Conservation (phyloP, 495 filamentous ascomycete species). For the Aspergillus cavernicola region DNA sequence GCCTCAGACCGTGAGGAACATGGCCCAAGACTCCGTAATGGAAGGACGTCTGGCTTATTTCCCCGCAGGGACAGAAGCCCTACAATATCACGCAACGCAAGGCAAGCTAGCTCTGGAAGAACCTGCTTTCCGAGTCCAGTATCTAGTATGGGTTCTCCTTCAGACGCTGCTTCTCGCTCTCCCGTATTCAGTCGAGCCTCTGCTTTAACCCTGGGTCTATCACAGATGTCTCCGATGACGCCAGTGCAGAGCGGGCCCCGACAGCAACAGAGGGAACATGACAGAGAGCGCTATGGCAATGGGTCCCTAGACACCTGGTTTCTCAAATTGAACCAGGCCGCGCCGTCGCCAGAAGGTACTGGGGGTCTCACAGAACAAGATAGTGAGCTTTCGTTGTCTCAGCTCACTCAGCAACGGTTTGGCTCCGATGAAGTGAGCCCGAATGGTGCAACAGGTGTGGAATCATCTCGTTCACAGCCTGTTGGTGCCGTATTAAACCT, state of each 20-base stretch:
- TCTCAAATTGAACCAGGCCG: constrained; percentile 23
- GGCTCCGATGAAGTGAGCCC: not conserved
- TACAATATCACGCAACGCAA: not conserved
- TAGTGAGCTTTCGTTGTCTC: constrained; percentile 18
- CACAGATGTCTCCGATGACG: not conserved
- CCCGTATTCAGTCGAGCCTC: not conserved
- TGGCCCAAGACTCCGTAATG: not conserved
- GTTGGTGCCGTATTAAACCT: not conserved
- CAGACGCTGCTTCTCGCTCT: constrained; percentile 5
- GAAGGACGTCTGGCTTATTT: not conserved
- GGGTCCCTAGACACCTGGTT: constrained; percentile 43
- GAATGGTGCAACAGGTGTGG: not conserved
- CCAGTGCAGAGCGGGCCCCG: not conserved
- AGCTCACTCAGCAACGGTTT: constrained; percentile 27
- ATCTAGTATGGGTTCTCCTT: not conserved
- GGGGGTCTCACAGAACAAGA: not conserved
- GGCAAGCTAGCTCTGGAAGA: not conserved
- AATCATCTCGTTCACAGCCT: not conserved
- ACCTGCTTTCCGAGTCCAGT: constrained; percentile 3
- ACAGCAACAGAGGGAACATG: constrained; percentile 23
- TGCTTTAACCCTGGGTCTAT: not conserved
- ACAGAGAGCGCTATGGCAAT: constrained; percentile 35
- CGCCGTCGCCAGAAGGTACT: constrained; percentile 1
- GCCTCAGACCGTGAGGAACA: not conserved
- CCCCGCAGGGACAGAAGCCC: not conserved